phyloP scores from a whole-genome alignment of 495 filamentous ascomycete genomes.

The Hypoxylon intermedium region DNA sequence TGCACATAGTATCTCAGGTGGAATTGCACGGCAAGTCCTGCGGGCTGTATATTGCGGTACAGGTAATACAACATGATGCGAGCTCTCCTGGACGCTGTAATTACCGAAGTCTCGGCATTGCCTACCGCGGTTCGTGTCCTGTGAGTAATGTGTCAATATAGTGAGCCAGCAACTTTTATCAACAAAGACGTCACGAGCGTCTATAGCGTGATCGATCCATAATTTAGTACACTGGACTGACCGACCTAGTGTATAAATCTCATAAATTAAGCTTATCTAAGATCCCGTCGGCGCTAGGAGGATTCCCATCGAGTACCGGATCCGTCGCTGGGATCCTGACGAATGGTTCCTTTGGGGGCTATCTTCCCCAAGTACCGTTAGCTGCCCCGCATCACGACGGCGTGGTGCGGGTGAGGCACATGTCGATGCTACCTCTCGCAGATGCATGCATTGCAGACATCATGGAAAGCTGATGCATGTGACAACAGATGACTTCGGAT shows the following conservation, averaged over 20 bases:
- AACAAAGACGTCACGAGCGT: slow-evolving; percentile 14
- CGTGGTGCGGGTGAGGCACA: slow-evolving; percentile 3
- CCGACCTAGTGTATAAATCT: background rate
- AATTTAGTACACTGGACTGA: slow-evolving; percentile 11
- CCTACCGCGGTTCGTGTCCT: slow-evolving; percentile 9
- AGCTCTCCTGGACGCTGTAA: slow-evolving; percentile 11
- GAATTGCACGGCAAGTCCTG: slow-evolving; percentile 25
- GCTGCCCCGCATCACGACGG: slow-evolving; percentile 17
- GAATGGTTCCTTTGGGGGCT: slow-evolving; percentile 9
- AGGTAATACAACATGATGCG: slow-evolving; percentile 36
- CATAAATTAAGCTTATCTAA: slow-evolving; percentile 31
- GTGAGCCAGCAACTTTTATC: slow-evolving; percentile 17
- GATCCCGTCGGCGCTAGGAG: slow-evolving; percentile 13
- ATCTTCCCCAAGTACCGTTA: slow-evolving; percentile 33
- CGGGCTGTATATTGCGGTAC: slow-evolving; percentile 33
- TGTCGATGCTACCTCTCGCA: background rate
- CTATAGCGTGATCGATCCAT: slow-evolving; percentile 19
- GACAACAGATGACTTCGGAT: slow-evolving; percentile 18
- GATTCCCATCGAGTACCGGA: slow-evolving; percentile 11
- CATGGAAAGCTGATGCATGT: slow-evolving; percentile 25
- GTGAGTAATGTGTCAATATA: slow-evolving; percentile 3
- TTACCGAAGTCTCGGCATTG: slow-evolving; percentile 37
- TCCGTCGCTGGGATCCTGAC: background rate
- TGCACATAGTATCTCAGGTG: slow-evolving; percentile 26
- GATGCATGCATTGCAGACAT: slow-evolving; percentile 17